phyloP scores from a whole-genome alignment of 2,329 filamentous ascomycete species.

The Pseudogymnoascus sp. region DNA sequence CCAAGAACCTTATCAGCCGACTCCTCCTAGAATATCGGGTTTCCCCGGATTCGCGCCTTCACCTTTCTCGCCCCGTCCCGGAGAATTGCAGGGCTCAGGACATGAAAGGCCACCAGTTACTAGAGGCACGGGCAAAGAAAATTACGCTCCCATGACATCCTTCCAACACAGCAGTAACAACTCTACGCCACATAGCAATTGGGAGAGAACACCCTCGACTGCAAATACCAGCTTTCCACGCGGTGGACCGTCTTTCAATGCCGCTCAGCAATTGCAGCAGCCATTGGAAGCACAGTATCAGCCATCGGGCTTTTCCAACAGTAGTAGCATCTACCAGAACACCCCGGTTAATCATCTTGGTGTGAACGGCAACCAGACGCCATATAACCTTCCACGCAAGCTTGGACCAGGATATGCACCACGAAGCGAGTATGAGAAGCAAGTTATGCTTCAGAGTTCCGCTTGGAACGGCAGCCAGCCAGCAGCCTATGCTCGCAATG shows the following conservation, averaged over 20 bases:
- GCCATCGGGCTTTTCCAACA: conserved; percentile 40
- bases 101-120: not conserved
- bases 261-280: conserved; percentile 19
- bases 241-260: not conserved
- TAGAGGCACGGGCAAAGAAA: not conserved
- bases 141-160: not conserved
- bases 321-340: conserved; percentile 46
- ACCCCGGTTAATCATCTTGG: conserved; percentile 32
- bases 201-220: conserved; percentile 21
- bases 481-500: conserved; percentile 28
- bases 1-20: conserved; percentile 21
- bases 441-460: conserved; percentile 29
- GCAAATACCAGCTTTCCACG: conserved; percentile 30
- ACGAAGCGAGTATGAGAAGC: conserved; percentile 25
- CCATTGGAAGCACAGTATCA: conserved; percentile 23
- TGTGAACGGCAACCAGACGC: not conserved
- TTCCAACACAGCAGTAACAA: conserved; percentile 21
- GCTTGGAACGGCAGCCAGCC: conserved; percentile 24
- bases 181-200: not conserved
- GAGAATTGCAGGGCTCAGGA: conserved; percentile 26
- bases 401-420: conserved; percentile 18
- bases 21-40: conserved; percentile 30
- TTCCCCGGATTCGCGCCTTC: conserved; percentile 41
- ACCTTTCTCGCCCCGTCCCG: conserved; percentile 38
- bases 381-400: not conserved